These are phyloP conservation scores for Populus hybrid DNA, from an alignment of 441 rosid genomes.

Conservation along the genomic window DNA sequence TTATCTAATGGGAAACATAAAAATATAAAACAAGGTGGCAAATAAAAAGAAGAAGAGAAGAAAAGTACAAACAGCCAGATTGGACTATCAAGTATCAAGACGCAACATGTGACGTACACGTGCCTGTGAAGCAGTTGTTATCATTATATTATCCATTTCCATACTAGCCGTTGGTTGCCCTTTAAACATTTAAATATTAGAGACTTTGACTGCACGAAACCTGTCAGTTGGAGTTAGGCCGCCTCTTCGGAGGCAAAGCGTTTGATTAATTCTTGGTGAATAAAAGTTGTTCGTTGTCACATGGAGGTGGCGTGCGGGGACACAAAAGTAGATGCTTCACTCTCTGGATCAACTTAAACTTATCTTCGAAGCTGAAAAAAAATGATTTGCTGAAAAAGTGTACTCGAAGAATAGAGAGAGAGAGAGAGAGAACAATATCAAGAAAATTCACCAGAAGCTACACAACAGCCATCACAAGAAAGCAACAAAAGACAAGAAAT, in stretches of 20 bases:
- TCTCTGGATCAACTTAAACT: neutral
- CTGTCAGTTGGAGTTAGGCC: neutral
- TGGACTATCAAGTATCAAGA: neutral
- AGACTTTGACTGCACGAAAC: constrained; percentile 18
- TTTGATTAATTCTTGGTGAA: neutral
- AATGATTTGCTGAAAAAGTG: neutral
- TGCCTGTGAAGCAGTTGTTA: neutral
- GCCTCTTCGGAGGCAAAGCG: constrained; percentile 15
- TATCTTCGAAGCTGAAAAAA: constrained; percentile 2
- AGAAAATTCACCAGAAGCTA: neutral
- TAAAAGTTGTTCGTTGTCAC: neutral
- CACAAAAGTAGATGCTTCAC: neutral
- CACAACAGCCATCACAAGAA: neutral
- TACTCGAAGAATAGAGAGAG: neutral
- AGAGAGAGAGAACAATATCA: neutral
- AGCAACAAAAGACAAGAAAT: neutral
- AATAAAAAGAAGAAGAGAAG: neutral
- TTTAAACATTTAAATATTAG: neutral
- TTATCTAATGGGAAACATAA: neutral
- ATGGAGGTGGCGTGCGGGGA: constrained; percentile 15
- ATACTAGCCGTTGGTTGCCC: neutral
- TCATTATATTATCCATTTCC: neutral
- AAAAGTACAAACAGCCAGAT: neutral
- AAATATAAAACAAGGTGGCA: neutral
- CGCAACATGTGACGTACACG: neutral